phyloP scores from a whole-genome alignment of 768 basidiomycete species.

The Phlebiopsis gigantea region DNA sequence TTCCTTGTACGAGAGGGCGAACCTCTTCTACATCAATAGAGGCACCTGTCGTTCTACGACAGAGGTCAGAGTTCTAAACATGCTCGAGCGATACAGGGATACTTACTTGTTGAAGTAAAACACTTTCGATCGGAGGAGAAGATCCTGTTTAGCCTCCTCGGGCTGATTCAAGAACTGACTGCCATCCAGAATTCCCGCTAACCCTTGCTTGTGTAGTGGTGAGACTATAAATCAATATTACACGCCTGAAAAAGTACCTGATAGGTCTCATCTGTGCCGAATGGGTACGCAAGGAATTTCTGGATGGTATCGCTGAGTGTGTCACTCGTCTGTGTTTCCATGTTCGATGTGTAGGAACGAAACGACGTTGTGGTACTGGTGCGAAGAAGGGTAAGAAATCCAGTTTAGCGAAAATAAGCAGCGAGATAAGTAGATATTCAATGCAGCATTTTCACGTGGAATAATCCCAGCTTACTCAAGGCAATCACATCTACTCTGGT shows the following conservation, averaged over 20 bases:
- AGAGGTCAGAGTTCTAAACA: neutral
- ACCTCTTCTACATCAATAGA: slow-evolving; percentile 26
- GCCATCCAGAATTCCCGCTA: slow-evolving; percentile 48
- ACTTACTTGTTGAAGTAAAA: slow-evolving; percentile 70
- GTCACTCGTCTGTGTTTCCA: neutral
- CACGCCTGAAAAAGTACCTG: slow-evolving; percentile 36
- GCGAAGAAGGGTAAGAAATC: neutral
- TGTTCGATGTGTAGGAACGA: neutral
- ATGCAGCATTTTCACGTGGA: neutral
- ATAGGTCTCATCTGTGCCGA: slow-evolving; percentile 51
- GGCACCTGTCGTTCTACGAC: slow-evolving; percentile 26
- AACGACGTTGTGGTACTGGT: neutral
- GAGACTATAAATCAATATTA: neutral
- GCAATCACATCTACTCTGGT: too few species aligned
- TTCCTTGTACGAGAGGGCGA: neutral
- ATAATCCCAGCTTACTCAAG: neutral
- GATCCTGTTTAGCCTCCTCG: slow-evolving; percentile 38
- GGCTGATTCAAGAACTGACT: slow-evolving; percentile 32
- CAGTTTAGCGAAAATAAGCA: neutral
- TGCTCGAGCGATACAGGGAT: slow-evolving; percentile 6
- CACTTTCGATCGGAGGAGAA: slow-evolving; percentile 48
- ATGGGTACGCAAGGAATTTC: slow-evolving; percentile 43
- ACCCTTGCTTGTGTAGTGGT: slow-evolving; percentile 49
- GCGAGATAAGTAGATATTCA: neutral
- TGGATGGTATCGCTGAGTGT: slow-evolving; percentile 10